Conservation (phyloP, 768 basidiomycete genomes). For the Tricholoma saponaceum region DNA sequence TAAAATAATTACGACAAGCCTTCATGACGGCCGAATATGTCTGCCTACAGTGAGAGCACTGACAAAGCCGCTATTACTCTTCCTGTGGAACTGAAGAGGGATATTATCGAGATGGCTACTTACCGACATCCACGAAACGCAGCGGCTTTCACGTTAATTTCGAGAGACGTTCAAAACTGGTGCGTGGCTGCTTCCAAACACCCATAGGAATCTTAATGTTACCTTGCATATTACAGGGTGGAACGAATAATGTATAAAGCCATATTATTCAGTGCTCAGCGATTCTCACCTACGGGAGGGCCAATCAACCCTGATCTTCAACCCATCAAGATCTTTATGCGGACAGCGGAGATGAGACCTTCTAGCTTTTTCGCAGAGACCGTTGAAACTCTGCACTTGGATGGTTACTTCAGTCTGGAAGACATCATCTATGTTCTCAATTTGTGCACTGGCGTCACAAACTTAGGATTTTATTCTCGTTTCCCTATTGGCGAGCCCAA, state of each 20-base stretch:
- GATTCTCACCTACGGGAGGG: not conserved
- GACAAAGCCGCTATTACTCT: not conserved
- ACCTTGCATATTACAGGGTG: constrained; percentile 13
- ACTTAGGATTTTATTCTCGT: constrained; percentile 13
- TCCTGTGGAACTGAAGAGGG: constrained; percentile 15
- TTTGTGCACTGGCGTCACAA: constrained; percentile 5
- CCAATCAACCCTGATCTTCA: not conserved
- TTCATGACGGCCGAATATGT: no score
- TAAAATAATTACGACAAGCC: no score
- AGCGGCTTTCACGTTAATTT: constrained; percentile 11
- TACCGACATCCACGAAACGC: constrained; percentile 7
- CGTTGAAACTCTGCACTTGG: constrained; percentile 3
- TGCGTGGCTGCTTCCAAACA: not conserved
- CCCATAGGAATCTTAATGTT: not conserved
- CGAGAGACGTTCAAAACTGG: constrained; percentile 13
- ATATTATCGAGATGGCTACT: constrained; percentile 14
- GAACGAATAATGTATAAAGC: constrained; percentile 16
- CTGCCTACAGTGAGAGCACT: no score
- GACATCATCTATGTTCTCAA: constrained; percentile 3
- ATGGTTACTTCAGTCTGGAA: not conserved
- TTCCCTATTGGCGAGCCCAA: constrained; percentile 2
- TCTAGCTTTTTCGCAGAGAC: constrained; percentile 4
- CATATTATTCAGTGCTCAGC: not conserved
- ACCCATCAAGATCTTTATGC: not conserved
- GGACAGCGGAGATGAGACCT: not conserved